Base-by-base conservation (phyloP, 176 grass and related monocot genomes). In the Rhynchospora pubera region DNA sequence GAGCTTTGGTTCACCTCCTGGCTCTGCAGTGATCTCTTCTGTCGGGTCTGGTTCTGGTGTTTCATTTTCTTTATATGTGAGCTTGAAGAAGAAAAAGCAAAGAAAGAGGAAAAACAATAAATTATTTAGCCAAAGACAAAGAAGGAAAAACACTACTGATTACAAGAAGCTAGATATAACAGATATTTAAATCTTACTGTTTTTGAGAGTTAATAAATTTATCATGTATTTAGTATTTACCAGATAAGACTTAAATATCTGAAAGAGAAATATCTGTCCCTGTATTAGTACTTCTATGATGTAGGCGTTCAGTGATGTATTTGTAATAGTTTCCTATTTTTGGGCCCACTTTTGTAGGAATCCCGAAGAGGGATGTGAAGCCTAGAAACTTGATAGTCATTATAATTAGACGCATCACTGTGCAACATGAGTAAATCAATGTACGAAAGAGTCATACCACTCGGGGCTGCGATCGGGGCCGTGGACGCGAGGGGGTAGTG, bases 1-100 rank as follows among this genome's bases (percentile, higher is more conserved):
- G 69, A 89, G 57, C 67, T 87, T 90, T 0, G 94, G 94, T 50
- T 97, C 91, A 71, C 87, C 87, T 79, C 91, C 91, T 52, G 86
- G 80, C 62, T 83, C 89, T 51, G 87, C 77, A 43, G 73, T 65
- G 76, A 90, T 78, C 86, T 90, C 89, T 5, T 42, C 65, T 78
- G 89, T 79, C 43, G 89, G 87, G 89, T 89, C 86, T 50, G 89
- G 84, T 87, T 93, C 94, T 34, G 63, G 60, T 53, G 82, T 85
- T 84, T 90, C 87, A 80, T 85, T 86, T 44, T 88, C 91, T 85
- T 89, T 87, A 79, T 75, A 87, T 21, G 90, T 77, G 51, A 66
- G 56, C 93, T 97, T 39, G 34, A 39, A 39, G 4, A 39, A 39
- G 34, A 39, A 39, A 39, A 39, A 39, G 4, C 66, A 4, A 87